phyloP scores from a whole-genome alignment of 768 basidiomycete species.

The Fistulinella prunicolor region DNA sequence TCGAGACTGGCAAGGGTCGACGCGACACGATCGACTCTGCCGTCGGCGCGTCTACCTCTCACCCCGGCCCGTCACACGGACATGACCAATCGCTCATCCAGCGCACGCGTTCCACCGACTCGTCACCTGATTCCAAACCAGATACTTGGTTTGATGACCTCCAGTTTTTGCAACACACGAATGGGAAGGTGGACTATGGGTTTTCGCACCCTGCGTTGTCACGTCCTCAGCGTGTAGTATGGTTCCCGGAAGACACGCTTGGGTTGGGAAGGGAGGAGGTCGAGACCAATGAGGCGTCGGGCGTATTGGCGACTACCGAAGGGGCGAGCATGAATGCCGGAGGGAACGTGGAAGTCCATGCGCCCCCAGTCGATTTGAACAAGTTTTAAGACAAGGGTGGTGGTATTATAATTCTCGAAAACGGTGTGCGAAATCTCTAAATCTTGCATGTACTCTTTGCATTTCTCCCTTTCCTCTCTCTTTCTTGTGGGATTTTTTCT shows the following conservation, averaged over 20 bases:
- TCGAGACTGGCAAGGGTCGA: constrained; percentile 10
- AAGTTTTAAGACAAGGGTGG: constrained; percentile 23
- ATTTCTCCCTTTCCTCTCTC: background rate
- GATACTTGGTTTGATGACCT: constrained; percentile 15
- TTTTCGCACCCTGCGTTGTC: constrained; percentile 87
- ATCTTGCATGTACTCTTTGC: no score
- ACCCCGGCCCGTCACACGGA: constrained; percentile 5
- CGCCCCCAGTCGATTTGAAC: constrained; percentile 24
- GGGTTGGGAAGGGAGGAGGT: constrained; percentile 61
- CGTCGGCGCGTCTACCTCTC: constrained; percentile 4
- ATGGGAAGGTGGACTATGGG: constrained; percentile 47
- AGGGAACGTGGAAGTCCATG: constrained; percentile 46
- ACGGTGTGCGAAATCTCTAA: no score
- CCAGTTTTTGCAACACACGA: constrained; percentile 23
- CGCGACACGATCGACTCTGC: constrained; percentile 12
- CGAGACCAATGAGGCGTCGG: constrained; percentile 47
- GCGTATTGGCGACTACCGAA: constrained; percentile 47
- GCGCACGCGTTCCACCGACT: background rate
- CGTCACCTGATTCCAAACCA: constrained; percentile 5
- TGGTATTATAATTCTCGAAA: no score
- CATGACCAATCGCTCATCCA: background rate
- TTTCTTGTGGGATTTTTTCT: background rate
- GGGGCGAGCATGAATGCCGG: constrained; percentile 59
- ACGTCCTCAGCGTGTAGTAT: constrained; percentile 72
- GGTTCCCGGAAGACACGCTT: constrained; percentile 73